Evolutionary conservation across 2,329 filamentous ascomycete species (phyloP), one percentile per base, ranked within the genome.

Genomic region (Exutisphaerella laricina): DNA sequence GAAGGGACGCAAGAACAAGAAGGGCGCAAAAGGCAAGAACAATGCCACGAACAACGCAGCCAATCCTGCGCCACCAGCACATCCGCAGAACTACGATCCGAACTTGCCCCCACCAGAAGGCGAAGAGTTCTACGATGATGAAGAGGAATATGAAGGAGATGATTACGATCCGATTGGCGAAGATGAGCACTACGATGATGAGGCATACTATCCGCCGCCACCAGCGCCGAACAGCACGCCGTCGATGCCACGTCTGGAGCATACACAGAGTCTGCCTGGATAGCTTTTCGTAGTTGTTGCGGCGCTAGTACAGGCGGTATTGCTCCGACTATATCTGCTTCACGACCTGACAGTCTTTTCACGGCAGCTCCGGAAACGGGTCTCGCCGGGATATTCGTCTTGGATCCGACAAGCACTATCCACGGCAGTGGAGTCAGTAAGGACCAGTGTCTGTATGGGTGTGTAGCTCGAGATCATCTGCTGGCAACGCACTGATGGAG

Each of bases 1-100:
- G 70, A 95, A 94, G 70, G 85, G 84, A 39, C 78, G 88, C 22
- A 96, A 95, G 69, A 83, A 82, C 38, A 94, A 86, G 71, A 96
- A 95, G 70, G 75, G 77, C 18, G 78, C 71, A 54, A 94, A 92
- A 64, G 46, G 47, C 32, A 57, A 57, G 38, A 55, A 53, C 23
- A 59, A 53, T 21, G 37, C 42, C 18, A 45, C 23, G 25, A 55
- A 52, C 34, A 50, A 50, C 30, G 37, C 46, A 26, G 22, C 44
- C 35, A 45, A 44, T 13, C 41, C 47, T 29, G 39, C 48, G 43
- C 45, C 45, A 33, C 53, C 50, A 9, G 44, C 44, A 9, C 48
- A 50, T 20, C 21, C 48, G 33, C 46, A 46, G 42, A 55, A 45
- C 30, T 61, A 61, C 43, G 59, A 62, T 25, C 58, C 56, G 5